Evolutionary conservation across 306 rosid species (phyloP).

Genomic region (Prunus persica): Prunus_persica_NCBIv2 NC_034011.1:16365501-16366000

Average conservation of each 20-base stretch:
- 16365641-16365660: not conserved
- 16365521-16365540: conserved; percentile 6
- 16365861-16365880: not conserved
- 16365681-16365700: not conserved
- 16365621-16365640: not conserved
- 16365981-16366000: no score
- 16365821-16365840: not conserved
- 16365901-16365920: not conserved
- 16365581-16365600: not conserved
- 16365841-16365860: not conserved
- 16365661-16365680: not conserved
- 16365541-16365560: conserved; percentile 11
- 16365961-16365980: no score
- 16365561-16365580: not conserved
- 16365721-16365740: not conserved
- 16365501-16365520: conserved; percentile 21
- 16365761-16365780: not conserved
- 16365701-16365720: not conserved
- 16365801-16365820: not conserved
- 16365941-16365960: no score
- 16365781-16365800: not conserved
- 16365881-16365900: not conserved
- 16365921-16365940: no score
- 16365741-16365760: not conserved
- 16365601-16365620: no score